A percentile compares a stretch with the other conserved stretches of the same genome.
phyloP scores from a whole-genome alignment of 2,329 filamentous ascomycete species.

The Fusarium sp. region DNA sequence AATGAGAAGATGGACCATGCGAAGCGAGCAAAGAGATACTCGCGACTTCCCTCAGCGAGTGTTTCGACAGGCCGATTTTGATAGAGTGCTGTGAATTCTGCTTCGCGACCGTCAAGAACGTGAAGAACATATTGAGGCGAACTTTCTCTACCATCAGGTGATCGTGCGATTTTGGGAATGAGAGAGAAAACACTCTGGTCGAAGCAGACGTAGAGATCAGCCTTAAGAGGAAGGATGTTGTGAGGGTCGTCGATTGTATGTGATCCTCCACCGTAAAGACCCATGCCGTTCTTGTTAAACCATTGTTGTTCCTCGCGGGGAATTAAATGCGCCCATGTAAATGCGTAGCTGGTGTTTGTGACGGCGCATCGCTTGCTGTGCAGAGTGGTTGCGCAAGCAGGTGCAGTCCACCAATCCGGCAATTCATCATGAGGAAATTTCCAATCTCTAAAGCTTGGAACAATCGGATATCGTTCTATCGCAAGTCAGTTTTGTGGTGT shows the following conservation, averaged over 20 bases:
- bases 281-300: slow-evolving; percentile 39
- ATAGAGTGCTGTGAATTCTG: slow-evolving; percentile 32
- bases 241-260: slow-evolving; percentile 32
- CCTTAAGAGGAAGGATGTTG: slow-evolving; percentile 33
- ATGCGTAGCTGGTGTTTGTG: slow-evolving; percentile 38
- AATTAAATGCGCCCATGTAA: slow-evolving; percentile 32
- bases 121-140: slow-evolving; percentile 26
- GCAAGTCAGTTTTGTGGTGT: no score
- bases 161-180: slow-evolving; percentile 8
- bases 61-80: slow-evolving; percentile 27
- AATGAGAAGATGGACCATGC: slow-evolving; percentile 32
- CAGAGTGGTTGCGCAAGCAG: neutral
- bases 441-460: slow-evolving; percentile 36
- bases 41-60: slow-evolving; percentile 13
- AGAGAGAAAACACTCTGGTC: slow-evolving; percentile 35
- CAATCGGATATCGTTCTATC: slow-evolving; percentile 33
- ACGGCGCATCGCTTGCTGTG: slow-evolving; percentile 27
- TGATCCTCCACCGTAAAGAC: slow-evolving; percentile 32
- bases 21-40: slow-evolving; percentile 28
- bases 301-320: slow-evolving; percentile 33
- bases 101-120: slow-evolving; percentile 16
- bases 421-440: slow-evolving; percentile 36
- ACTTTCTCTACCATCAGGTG: neutral
- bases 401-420: slow-evolving; percentile 26
- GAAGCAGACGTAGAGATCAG: slow-evolving; percentile 35